phyloP scores from a whole-genome alignment of 176 grass and related monocot genomes.

The Oryza longistaminata region DNA sequence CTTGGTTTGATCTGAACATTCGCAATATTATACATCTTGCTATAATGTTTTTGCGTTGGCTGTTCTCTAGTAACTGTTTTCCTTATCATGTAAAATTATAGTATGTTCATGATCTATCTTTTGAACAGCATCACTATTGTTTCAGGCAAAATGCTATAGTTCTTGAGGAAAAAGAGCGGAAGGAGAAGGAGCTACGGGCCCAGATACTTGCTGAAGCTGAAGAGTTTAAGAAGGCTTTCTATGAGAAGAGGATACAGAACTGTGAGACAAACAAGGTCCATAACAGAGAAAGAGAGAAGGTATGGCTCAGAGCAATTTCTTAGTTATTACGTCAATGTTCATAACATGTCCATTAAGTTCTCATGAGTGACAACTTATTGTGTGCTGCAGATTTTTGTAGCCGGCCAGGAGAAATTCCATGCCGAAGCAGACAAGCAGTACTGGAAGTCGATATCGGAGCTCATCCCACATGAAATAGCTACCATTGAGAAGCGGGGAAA shows the following conservation, averaged over 20 bases:
- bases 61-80: not conserved
- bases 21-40: not conserved
- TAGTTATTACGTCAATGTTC: not conserved
- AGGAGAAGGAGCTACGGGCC: constrained; percentile 73
- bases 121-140: constrained; percentile 10
- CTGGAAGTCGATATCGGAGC: constrained; percentile 92
- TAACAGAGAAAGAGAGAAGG: constrained; percentile 95
- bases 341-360: not conserved
- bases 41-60: not conserved
- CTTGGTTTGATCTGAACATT: constrained; percentile 1
- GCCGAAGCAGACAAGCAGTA: constrained; percentile 74
- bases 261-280: constrained; percentile 57
- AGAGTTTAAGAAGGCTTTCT: constrained; percentile 78
- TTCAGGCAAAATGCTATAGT: constrained; percentile 85
- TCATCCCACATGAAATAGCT: constrained; percentile 88
- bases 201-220: constrained; percentile 88
- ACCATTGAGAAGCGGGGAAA: constrained; percentile 82
- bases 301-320: not conserved
- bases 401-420: constrained; percentile 82
- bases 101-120: not conserved
- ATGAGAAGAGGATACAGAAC: constrained; percentile 81
- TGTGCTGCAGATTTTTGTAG: constrained; percentile 57
- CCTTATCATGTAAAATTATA: not conserved
- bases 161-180: constrained; percentile 81
- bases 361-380: not conserved